Evolutionary conservation across 768 basidiomycete species (phyloP).

Genomic region (Lactarius vividus): DNA sequence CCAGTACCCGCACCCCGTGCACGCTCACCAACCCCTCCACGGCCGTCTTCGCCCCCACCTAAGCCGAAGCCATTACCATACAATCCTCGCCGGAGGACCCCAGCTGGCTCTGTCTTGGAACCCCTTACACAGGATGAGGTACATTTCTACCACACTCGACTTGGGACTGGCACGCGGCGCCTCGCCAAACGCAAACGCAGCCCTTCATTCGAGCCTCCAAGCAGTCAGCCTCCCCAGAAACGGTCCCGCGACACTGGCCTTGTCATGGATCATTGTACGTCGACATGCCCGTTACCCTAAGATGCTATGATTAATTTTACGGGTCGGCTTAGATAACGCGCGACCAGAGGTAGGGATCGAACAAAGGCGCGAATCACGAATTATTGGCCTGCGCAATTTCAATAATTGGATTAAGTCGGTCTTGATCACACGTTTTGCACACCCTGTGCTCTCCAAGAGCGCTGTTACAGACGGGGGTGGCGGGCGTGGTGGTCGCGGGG

Average conservation of each 20-base stretch:
- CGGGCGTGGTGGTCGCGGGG: constrained; percentile 34
- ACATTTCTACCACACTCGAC: constrained; percentile 32
- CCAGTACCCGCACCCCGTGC: constrained; percentile 22
- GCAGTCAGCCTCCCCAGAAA: constrained; percentile 37
- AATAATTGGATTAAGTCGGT: constrained; percentile 99
- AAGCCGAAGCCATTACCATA: constrained; percentile 28
- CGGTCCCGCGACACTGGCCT: constrained; percentile 66
- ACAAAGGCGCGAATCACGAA: constrained; percentile 84
- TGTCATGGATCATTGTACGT: constrained; percentile 77
- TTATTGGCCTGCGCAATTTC: constrained; percentile 95
- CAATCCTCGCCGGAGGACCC: constrained; percentile 30
- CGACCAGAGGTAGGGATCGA: constrained; percentile 88
- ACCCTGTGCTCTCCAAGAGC: constrained; percentile 51
- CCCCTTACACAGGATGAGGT: constrained; percentile 26
- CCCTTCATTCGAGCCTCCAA: constrained; percentile 23
- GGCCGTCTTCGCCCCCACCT: constrained; percentile 27
- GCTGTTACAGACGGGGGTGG: constrained; percentile 25
- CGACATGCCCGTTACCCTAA: constrained; percentile 12
- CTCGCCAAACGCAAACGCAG: constrained; percentile 35
- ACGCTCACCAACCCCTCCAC: constrained; percentile 27
- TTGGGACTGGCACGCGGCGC: constrained; percentile 35
- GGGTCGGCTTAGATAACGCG: constrained; percentile 66
- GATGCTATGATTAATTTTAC: background rate
- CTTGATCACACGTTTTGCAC: constrained; percentile 85
- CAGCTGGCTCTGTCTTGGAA: constrained; percentile 32